Conservation (phyloP, 2,329 filamentous ascomycete species). For the Coniochaeta hoffmannii region DNA sequence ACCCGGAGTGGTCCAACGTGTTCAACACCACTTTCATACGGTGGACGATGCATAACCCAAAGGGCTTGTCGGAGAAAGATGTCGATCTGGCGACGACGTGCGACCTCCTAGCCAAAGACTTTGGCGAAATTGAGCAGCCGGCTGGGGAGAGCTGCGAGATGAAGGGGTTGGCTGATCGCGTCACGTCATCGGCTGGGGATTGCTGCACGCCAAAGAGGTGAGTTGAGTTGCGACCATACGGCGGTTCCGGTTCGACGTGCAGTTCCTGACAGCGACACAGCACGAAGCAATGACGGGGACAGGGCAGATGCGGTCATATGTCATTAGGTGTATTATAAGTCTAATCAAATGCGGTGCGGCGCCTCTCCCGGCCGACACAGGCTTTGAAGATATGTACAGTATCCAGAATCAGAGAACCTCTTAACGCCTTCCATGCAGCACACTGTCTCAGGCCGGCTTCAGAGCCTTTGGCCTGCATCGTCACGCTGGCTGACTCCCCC, state of each 20-base stretch:
- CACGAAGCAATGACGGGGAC: not conserved
- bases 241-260: not conserved
- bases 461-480: not conserved
- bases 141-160: conserved; percentile 23
- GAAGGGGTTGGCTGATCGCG: conserved; percentile 38
- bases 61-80: conserved; percentile 59
- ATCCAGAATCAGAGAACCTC: not conserved
- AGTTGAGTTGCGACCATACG: not conserved
- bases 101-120: conserved; percentile 48
- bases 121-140: conserved; percentile 41
- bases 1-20: conserved; percentile 72
- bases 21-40: conserved; percentile 65
- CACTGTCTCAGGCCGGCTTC: not conserved
- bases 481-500: not conserved
- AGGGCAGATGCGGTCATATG: not conserved
- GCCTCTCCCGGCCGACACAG: not conserved
- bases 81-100: conserved; percentile 54
- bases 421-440: conserved; percentile 3
- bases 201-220: conserved; percentile 43
- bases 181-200: conserved; percentile 37
- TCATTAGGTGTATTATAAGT: conserved; percentile 5
- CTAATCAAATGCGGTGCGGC: conserved; percentile 3
- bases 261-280: not conserved
- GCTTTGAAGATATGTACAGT: conserved; percentile 5
- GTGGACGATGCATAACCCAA: conserved; percentile 65